Conservation (phyloP, 345 rosid species). For the Hibiscus tridactylites region DNA sequence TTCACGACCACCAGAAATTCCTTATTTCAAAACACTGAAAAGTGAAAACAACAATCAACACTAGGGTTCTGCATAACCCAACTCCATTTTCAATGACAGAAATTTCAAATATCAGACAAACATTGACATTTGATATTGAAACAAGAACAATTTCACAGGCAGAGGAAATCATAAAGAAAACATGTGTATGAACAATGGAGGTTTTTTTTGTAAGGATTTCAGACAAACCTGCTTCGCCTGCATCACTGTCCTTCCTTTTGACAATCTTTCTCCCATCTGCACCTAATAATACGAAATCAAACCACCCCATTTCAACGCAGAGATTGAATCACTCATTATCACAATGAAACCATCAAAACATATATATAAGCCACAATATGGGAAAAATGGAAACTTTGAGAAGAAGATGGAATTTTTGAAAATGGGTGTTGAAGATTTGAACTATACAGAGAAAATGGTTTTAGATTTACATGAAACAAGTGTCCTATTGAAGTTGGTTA, state of each 20-base stretch:
- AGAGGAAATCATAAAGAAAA: no score
- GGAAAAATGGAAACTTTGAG: slow-evolving; percentile 1
- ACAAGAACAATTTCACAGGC: not conserved
- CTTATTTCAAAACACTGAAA: slow-evolving; percentile 1
- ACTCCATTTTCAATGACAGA: no score
- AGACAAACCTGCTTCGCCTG: slow-evolving; percentile 77
- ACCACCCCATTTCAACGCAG: slow-evolving; percentile 29
- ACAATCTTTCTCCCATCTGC: slow-evolving; percentile 41
- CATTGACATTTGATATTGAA: not conserved
- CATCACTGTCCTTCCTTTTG: slow-evolving; percentile 91
- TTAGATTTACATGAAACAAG: not conserved
- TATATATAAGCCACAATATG: not conserved
- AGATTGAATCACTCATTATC: slow-evolving; percentile 11
- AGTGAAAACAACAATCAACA: slow-evolving; percentile 12
- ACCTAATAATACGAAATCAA: slow-evolving; percentile 37
- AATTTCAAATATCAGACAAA: no score
- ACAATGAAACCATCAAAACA: not conserved
- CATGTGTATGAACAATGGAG: not conserved
- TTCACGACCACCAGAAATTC: slow-evolving; percentile 1
- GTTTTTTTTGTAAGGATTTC: not conserved
- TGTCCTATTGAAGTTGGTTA: not conserved
- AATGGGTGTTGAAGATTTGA: not conserved
- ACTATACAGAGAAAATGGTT: not conserved
- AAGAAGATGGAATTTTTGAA: not conserved
- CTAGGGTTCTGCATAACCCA: not conserved